These are phyloP conservation scores for Ulota crispa DNA, from an alignment of 225 moss, liverwort and hornwort species.

Conservation along the genomic window DNA sequence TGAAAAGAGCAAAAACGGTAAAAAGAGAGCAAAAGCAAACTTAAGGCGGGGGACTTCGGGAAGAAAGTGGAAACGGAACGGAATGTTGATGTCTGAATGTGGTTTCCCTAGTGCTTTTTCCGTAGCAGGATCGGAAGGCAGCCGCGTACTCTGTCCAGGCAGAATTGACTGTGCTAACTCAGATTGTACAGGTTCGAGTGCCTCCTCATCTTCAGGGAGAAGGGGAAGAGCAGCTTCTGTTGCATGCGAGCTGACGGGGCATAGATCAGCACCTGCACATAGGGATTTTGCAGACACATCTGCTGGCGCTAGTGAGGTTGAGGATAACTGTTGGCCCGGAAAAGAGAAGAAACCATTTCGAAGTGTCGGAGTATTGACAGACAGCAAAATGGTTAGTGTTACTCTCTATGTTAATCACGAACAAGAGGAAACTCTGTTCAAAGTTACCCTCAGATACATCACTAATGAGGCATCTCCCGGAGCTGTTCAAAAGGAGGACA, in stretches of 20 bases:
- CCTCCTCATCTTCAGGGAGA: neutral
- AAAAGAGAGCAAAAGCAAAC: slow-evolving; percentile 2
- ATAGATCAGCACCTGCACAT: neutral
- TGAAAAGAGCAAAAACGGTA: neutral
- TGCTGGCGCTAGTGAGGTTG: neutral
- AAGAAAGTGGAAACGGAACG: slow-evolving; percentile 1
- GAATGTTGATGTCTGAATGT: neutral
- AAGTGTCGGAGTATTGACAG: slow-evolving; percentile 26
- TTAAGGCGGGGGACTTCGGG: neutral
- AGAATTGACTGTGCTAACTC: neutral
- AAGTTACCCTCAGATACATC: no score
- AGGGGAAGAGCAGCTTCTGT: neutral
- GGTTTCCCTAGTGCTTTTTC: neutral
- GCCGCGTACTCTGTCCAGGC: no score
- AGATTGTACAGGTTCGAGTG: slow-evolving; percentile 6
- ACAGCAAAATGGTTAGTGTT: slow-evolving; percentile 18
- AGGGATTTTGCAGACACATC: neutral
- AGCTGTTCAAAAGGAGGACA: neutral
- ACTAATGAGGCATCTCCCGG: no score
- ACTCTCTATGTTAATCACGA: neutral
- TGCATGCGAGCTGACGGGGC: neutral
- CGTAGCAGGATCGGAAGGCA: slow-evolving; percentile 1
- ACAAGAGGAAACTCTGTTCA: neutral
- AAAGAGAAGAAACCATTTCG: slow-evolving; percentile 10
- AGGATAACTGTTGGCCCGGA: neutral